Conservation (phyloP, 768 basidiomycete genomes). For the Agaricus subrufescens region DNA sequence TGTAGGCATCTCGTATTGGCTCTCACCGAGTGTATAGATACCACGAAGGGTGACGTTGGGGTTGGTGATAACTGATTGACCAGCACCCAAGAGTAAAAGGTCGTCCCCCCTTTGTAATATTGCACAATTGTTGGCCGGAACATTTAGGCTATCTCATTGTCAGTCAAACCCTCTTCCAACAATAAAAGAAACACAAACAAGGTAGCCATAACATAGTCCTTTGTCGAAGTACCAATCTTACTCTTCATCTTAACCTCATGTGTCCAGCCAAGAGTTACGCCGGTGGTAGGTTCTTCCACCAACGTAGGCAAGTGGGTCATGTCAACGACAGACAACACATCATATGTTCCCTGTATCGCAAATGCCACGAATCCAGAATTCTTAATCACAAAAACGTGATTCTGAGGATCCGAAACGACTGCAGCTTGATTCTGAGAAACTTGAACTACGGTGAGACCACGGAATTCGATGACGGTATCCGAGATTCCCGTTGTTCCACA, state of each 20-base stretch:
- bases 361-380: slow-evolving; percentile 77
- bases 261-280: slow-evolving; percentile 59
- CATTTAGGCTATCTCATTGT: slow-evolving; percentile 51
- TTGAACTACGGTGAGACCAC: slow-evolving; percentile 79
- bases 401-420: slow-evolving; percentile 73
- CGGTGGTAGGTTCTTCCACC: slow-evolving; percentile 61
- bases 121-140: slow-evolving; percentile 84
- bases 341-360: slow-evolving; percentile 73
- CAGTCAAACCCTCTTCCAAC: neutral
- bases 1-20: slow-evolving; percentile 82
- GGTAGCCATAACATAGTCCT: slow-evolving; percentile 73
- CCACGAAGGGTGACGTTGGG: slow-evolving; percentile 80
- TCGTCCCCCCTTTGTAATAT: slow-evolving; percentile 81
- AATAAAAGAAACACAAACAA: slow-evolving; percentile 45
- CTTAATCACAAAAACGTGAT: slow-evolving; percentile 76
- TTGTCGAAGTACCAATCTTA: slow-evolving; percentile 35
- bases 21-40: slow-evolving; percentile 76
- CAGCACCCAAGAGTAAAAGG: slow-evolving; percentile 71
- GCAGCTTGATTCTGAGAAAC: slow-evolving; percentile 82
- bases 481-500: slow-evolving; percentile 70
- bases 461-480: slow-evolving; percentile 77
- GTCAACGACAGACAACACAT: slow-evolving; percentile 77
- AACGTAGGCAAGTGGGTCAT: slow-evolving; percentile 69
- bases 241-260: slow-evolving; percentile 80
- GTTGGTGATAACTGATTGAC: slow-evolving; percentile 81